Conservation (phyloP, 129 eudicot genomes). For the Centaurea solstitialis region DNA sequence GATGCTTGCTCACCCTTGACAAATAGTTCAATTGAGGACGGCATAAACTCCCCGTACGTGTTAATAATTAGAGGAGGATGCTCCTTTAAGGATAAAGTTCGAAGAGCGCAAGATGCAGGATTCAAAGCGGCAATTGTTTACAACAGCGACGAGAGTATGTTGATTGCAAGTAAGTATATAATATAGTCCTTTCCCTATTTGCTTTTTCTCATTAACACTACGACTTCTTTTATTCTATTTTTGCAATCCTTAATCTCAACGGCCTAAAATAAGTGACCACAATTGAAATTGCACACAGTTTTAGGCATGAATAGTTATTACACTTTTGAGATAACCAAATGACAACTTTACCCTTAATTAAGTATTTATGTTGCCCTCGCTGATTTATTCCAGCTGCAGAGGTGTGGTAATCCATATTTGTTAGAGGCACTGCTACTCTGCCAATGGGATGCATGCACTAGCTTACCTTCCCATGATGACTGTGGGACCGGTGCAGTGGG, state of each 20-base stretch:
- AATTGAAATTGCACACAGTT: too few species aligned
- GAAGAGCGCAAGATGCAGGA: constrained; percentile 75
- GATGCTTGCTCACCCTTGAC: constrained; percentile 65
- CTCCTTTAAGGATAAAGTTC: constrained; percentile 69
- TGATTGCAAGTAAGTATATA: constrained; percentile 84
- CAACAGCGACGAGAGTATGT: constrained; percentile 42
- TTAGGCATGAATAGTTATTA: neutral
- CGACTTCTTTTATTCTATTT: neutral
- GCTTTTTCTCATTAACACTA: neutral
- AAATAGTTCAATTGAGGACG: constrained; percentile 29
- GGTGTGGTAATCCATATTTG: too few species aligned
- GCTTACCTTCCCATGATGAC: too few species aligned
- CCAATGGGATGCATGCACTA: too few species aligned
- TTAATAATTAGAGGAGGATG: constrained; percentile 70
- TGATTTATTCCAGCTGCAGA: too few species aligned
- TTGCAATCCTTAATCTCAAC: neutral
- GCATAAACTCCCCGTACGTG: constrained; percentile 32
- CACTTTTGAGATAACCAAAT: neutral
- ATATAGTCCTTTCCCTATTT: neutral
- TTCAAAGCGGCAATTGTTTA: constrained; percentile 68
- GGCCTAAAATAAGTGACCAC: neutral
- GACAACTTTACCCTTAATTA: neutral
- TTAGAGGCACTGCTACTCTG: too few species aligned
- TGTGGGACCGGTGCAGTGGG: too few species aligned
- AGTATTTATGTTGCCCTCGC: too few species aligned